Conservation (phyloP, 352 stramenopile species). For the Elongisporangium anandrum region DNA sequence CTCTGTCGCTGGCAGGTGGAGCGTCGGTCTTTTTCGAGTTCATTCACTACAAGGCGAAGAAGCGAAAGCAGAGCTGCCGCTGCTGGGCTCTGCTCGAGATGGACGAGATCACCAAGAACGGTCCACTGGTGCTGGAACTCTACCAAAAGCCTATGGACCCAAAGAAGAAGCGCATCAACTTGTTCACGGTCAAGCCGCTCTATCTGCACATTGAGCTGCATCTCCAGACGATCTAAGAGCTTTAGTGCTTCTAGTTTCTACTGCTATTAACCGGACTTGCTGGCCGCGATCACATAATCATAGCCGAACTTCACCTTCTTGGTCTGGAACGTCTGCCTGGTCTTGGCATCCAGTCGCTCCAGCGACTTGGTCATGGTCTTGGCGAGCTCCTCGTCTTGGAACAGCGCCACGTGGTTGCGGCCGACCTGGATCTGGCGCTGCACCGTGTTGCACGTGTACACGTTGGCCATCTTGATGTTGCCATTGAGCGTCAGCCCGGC, state of each 20-base stretch:
- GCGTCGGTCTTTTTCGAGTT: slow-evolving; percentile 67
- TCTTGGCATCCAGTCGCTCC: slow-evolving; percentile 47
- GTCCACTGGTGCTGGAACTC: slow-evolving; percentile 42
- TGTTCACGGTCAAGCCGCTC: slow-evolving; percentile 73
- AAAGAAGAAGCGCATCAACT: slow-evolving; percentile 55
- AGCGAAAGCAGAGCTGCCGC: slow-evolving; percentile 70
- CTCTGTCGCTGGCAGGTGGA: slow-evolving; percentile 23
- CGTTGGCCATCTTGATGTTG: slow-evolving; percentile 73
- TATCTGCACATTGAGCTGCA: slow-evolving; percentile 52
- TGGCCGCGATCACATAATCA: slow-evolving; percentile 85
- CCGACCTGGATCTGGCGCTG: slow-evolving; percentile 88
- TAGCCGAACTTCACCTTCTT: slow-evolving; percentile 70
- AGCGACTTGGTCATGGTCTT: slow-evolving; percentile 36
- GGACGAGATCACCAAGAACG: slow-evolving; percentile 45
- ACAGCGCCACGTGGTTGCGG: slow-evolving; percentile 75
- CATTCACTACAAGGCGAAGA: slow-evolving; percentile 75
- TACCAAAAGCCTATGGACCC: slow-evolving; percentile 72
- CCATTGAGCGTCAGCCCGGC: slow-evolving; percentile 46
- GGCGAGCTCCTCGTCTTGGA: slow-evolving; percentile 44
- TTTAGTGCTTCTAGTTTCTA: no score
- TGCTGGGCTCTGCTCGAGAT: slow-evolving; percentile 72
- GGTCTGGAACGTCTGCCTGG: slow-evolving; percentile 18
- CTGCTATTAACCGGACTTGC: slow-evolving; percentile 13
- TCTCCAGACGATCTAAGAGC: slow-evolving; percentile 16
- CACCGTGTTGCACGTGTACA: slow-evolving; percentile 84